Evolutionary conservation across 2,329 filamentous ascomycete genomes (phyloP), one percentile per base, ranked within the genome.

Genomic region (Coniochaeta ligniaria): DNA sequence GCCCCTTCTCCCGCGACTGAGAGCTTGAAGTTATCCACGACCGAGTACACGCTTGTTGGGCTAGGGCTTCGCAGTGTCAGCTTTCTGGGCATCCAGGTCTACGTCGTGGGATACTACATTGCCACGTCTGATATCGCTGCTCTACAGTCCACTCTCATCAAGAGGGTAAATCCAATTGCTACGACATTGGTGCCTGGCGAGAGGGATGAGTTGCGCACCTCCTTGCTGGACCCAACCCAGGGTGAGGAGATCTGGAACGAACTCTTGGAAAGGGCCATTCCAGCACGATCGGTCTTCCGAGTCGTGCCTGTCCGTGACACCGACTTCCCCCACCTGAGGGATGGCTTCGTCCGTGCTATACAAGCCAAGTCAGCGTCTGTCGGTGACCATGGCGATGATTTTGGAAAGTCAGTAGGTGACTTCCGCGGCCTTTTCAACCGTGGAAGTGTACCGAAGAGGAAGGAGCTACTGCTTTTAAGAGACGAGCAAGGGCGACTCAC

Each of bases 271-370:
- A 78, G 87, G 0, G 80, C 84, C 3, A 82, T 85, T 0, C 84
- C 94, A n/a, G 81, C 70, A 33, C 80, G 92, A 60, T 94, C 87
- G 28, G 84, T 88, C 0, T 87, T 96, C 76, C 84, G 94, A 54
- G 89, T 99, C 64, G 87, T 94, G 2, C 95, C 95, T 0, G 92
- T 92, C n/a, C 83, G 92, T 41, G 92, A 96, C 74, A 99, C 95
- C 20, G 93, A 98, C 74, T 98, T 97, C 74, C 86, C 88, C 65
- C 95, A 99, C 73, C 75, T 99, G 63, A 85, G 94, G 45, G 95
- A 99, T 71, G 95, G 91, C 1, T 96, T 93, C 78, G 91, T 97
- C 62, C 85, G 92, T 6, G 90, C 91, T 24, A 89, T 99, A 64
- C 90, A 90, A 59, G 88, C 84, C 9, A 85, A 89, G 36, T 88